A percentile compares a stretch with the other conserved stretches of the same genome.
These are phyloP conservation scores for Aphanoascus verrucosus DNA, from an alignment of 2,329 filamentous ascomycete species.

Conservation along the genomic window DNA sequence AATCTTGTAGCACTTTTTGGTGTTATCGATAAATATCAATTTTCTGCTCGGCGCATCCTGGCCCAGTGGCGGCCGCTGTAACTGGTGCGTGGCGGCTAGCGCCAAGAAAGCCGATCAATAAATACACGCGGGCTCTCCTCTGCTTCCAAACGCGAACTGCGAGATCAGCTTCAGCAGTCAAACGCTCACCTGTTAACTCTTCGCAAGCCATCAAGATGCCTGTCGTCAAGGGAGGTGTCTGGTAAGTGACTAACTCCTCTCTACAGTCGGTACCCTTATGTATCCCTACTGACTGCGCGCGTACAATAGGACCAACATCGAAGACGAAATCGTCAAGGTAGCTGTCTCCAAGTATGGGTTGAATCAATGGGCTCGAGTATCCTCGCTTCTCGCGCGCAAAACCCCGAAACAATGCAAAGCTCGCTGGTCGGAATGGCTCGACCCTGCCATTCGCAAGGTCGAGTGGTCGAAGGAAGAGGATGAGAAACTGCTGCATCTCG, in stretches of 20 bases:
- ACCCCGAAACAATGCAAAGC: constrained; percentile 99
- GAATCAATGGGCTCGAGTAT: constrained; percentile 97
- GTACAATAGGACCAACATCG: constrained; percentile 49
- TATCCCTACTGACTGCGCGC: constrained; percentile 16
- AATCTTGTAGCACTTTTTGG: neutral
- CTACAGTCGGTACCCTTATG: neutral
- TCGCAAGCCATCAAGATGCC: constrained; percentile 41
- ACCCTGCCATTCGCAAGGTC: constrained; percentile 94
- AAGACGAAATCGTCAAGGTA: constrained; percentile 95
- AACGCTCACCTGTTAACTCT: neutral
- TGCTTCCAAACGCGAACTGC: neutral
- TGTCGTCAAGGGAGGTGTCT: constrained; percentile 56
- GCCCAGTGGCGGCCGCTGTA: neutral
- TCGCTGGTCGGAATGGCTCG: constrained; percentile 95
- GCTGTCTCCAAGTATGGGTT: constrained; percentile 89
- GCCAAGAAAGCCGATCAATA: constrained; percentile 4
- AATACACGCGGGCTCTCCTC: neutral
- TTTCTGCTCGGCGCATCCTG: neutral
- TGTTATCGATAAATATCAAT: neutral
- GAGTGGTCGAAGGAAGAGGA: constrained; percentile 99
- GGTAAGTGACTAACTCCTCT: constrained; percentile 28
- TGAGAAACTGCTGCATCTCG: constrained; percentile 89
- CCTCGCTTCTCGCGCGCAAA: constrained; percentile 90
- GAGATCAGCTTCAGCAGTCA: neutral
- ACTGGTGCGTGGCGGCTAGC: constrained; percentile 8